A percentile compares a stretch with the other conserved stretches of the same genome.
Evolutionary conservation across 768 basidiomycete genomes (phyloP).

Genomic region (Rhodosporidiobolus odoratus): DNA sequence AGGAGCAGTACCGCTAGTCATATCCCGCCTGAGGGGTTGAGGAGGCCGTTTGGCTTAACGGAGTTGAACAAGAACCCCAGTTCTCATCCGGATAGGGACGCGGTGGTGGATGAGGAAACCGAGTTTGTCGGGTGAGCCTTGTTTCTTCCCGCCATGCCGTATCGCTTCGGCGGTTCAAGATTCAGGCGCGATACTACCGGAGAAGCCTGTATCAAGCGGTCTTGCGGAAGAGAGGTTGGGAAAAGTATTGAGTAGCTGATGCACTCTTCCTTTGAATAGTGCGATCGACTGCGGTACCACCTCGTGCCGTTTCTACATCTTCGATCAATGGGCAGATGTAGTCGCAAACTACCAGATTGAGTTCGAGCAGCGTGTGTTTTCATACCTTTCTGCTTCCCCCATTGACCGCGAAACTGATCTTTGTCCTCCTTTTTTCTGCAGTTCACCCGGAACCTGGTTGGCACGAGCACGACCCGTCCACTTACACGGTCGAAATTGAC

Average conservation of each 20-base stretch:
- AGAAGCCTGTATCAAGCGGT: no score
- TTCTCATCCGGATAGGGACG: slow-evolving; percentile 10
- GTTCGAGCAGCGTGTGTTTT: slow-evolving; percentile 64
- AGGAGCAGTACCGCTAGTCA: not conserved
- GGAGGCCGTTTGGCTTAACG: not conserved
- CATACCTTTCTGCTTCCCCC: slow-evolving; percentile 31
- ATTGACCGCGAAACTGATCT: not conserved
- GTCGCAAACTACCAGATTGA: slow-evolving; percentile 84
- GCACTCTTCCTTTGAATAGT: slow-evolving; percentile 6
- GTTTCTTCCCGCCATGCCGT: not conserved
- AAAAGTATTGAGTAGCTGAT: not conserved
- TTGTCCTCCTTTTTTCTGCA: slow-evolving; percentile 41
- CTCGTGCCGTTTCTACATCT: slow-evolving; percentile 42
- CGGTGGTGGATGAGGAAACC: slow-evolving; percentile 24
- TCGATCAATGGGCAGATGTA: slow-evolving; percentile 41
- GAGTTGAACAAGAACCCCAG: not conserved
- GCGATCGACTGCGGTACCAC: slow-evolving; percentile 41
- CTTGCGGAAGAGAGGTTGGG: not conserved
- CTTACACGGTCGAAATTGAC: slow-evolving; percentile 69
- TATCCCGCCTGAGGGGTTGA: not conserved
- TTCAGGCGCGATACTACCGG: not conserved
- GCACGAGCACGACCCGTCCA: slow-evolving; percentile 89
- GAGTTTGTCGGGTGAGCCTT: slow-evolving; percentile 29
- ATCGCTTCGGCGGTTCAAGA: not conserved
- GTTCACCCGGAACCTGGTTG: slow-evolving; percentile 55